Evolutionary conservation across 768 basidiomycete genomes (phyloP), one percentile per base, ranked within the genome.

Genomic region (Phylloporus sp.): DNA sequence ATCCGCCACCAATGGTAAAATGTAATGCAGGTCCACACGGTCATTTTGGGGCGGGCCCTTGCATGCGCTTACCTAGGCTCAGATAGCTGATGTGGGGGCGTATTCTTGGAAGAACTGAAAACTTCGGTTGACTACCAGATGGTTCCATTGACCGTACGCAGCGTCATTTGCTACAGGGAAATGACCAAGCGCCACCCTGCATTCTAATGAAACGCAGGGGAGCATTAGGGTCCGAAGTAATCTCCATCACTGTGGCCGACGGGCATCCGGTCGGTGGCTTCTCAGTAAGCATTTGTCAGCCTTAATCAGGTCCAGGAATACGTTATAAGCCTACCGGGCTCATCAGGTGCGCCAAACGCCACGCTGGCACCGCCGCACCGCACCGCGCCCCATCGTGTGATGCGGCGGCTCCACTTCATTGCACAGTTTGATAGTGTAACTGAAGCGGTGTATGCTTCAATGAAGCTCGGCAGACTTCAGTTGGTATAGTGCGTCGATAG

Each of bases 251-350:
- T 63, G 40, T 48, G 58, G 58, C 50, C 22, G 45, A 39, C 29
- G 54, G 54, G 50, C 43, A 58, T 56, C 41, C 22, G 40, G 39
- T 47, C 51, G 34, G 57, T 45, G 47, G 52, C 53, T 57, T 49
- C 41, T 55, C 50, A 45, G 51, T 47, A 54, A 51, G 39, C 32
- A 44, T 57, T 61, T 53, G 61, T 69, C 65, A 69, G 52, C 54
- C 20, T 49, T 45, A 31, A n/a, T 39, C 31, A 45, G 42, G 51
- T 35, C 40, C 16, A 44, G 44, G 47, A 26, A 28, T 48, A 20
- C 22, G 34, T 55, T 44, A 50, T 41, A 45, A 56, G 47, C 57
- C 18, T 53, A 58, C 60, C 52, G 36, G 43, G 47, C 38, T 16
- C 40, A 59, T 51, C 48, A 56, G 38, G 53, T 55, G 51, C 46